These are phyloP conservation scores for Diplodia corticola DNA, from an alignment of 2,329 filamentous ascomycete genomes.

Conservation along the genomic window DNA sequence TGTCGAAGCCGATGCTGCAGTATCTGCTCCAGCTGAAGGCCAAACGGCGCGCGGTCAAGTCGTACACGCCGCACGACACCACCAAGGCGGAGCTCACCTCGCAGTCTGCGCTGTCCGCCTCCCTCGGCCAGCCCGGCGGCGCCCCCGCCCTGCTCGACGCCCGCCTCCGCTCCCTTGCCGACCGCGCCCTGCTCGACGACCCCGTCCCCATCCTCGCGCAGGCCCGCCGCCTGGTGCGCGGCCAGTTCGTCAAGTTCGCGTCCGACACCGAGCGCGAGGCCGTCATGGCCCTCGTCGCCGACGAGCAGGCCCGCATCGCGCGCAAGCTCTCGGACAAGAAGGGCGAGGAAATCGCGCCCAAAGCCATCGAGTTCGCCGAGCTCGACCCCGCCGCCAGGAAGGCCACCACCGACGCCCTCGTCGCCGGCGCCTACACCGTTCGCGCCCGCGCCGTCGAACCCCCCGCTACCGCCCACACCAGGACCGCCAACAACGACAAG, in stretches of 20 bases:
- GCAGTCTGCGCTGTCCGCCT: constrained; percentile 12
- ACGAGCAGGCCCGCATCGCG: constrained; percentile 6
- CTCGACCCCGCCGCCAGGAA: not conserved
- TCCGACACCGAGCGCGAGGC: constrained; percentile 16
- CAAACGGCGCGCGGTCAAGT: not conserved
- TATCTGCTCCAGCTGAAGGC: constrained; percentile 14
- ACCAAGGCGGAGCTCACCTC: not conserved
- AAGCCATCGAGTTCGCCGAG: constrained; percentile 19
- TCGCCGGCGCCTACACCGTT: constrained; percentile 6
- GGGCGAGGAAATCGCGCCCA: constrained; percentile 15
- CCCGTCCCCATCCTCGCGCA: not conserved
- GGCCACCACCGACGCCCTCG: not conserved
- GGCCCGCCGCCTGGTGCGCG: constrained; percentile 14
- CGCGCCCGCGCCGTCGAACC: not conserved
- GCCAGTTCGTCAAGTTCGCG: constrained; percentile 22
- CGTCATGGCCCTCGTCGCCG: constrained; percentile 2
- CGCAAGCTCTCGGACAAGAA: constrained; percentile 16
- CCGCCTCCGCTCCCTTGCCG: constrained; percentile 9
- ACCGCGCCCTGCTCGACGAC: not conserved
- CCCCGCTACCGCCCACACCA: not conserved
- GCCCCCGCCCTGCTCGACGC: constrained; percentile 2
- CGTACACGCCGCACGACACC: not conserved
- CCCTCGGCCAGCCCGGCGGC: constrained; percentile 15
- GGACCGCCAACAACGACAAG: too few species aligned
- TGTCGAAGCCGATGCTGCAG: constrained; percentile 11